A percentile compares a stretch with the other conserved stretches of the same genome.
Evolutionary conservation across 2,329 filamentous ascomycete genomes (phyloP).

Genomic region (Cladosporium sp.): DNA sequence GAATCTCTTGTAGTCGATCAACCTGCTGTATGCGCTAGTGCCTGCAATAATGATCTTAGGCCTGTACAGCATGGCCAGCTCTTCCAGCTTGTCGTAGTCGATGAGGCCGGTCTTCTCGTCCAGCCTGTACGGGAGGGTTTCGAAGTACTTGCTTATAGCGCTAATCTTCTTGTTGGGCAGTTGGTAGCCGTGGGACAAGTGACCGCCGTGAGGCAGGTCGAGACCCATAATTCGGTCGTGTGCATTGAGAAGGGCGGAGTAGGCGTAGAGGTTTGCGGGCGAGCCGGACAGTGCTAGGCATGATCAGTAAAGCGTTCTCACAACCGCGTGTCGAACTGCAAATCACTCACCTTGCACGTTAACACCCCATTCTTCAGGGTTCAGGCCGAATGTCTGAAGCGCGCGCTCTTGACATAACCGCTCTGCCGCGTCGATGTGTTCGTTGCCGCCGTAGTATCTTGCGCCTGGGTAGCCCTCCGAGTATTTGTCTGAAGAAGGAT

Average conservation of each 20-base stretch:
- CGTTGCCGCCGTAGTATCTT: conserved; percentile 94
- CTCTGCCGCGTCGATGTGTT: conserved; percentile 91
- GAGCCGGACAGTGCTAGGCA: conserved; percentile 57
- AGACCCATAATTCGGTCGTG: conserved; percentile 97
- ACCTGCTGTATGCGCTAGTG: conserved; percentile 90
- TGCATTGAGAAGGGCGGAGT: conserved; percentile 93
- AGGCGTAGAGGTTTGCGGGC: conserved; percentile 96
- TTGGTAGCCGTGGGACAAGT: conserved; percentile 97
- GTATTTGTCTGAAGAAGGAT: conserved; percentile 68
- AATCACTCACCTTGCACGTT: conserved; percentile 77
- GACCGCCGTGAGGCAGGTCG: conserved; percentile 90
- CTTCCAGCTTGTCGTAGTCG: conserved; percentile 89
- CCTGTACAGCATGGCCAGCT: conserved; percentile 82
- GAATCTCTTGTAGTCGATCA: conserved; percentile 94
- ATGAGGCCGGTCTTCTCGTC: conserved; percentile 89
- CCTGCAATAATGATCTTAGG: conserved; percentile 95
- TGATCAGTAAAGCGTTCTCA: conserved; percentile 18
- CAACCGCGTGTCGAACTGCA: neutral
- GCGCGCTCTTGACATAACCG: conserved; percentile 86
- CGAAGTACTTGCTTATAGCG: conserved; percentile 98
- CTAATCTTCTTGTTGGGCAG: conserved; percentile 96
- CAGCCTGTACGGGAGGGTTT: conserved; percentile 92
- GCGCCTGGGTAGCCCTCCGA: conserved; percentile 97
- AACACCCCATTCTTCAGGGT: conserved; percentile 88
- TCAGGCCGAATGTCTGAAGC: conserved; percentile 80